phyloP scores from a whole-genome alignment of 2,329 filamentous ascomycete genomes.

The Trichophyton schoenleinii region DNA sequence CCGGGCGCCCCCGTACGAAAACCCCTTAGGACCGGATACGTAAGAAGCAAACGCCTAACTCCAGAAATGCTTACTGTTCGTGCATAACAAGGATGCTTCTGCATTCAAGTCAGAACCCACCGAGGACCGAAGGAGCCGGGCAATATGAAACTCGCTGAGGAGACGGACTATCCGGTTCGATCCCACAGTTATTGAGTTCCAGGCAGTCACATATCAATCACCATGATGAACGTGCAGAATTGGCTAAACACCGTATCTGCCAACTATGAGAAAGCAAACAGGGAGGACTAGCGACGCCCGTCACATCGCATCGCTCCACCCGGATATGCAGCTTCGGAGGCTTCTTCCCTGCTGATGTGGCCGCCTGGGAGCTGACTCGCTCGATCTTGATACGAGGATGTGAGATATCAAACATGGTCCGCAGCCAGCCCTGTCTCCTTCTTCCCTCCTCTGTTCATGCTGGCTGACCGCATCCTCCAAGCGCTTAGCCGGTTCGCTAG shows the following conservation, averaged over 20 bases:
- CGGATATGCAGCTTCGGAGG: background rate
- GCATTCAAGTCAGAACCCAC: background rate
- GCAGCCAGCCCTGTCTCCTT: background rate
- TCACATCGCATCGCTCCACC: conserved; percentile 4
- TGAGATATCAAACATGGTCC: background rate
- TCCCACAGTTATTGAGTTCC: background rate
- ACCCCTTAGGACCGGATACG: background rate
- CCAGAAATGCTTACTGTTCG: background rate
- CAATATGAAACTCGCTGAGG: background rate
- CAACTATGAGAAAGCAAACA: background rate
- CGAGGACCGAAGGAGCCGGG: background rate
- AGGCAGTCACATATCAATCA: background rate
- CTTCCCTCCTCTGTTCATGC: background rate
- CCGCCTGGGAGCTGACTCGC: background rate
- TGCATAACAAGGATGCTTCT: background rate
- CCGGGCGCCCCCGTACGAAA: background rate
- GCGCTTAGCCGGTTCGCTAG: background rate
- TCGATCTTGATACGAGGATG: background rate
- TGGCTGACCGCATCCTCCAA: background rate
- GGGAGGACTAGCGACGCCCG: background rate
- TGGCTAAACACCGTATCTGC: background rate
- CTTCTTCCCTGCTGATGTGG: background rate
- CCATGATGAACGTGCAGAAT: background rate
- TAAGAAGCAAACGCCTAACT: background rate
- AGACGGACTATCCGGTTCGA: background rate